Evolutionary conservation across 176 grass and related monocot species (phyloP), one percentile per base, ranked within the genome.

Genomic region (Carex pumila): DNA sequence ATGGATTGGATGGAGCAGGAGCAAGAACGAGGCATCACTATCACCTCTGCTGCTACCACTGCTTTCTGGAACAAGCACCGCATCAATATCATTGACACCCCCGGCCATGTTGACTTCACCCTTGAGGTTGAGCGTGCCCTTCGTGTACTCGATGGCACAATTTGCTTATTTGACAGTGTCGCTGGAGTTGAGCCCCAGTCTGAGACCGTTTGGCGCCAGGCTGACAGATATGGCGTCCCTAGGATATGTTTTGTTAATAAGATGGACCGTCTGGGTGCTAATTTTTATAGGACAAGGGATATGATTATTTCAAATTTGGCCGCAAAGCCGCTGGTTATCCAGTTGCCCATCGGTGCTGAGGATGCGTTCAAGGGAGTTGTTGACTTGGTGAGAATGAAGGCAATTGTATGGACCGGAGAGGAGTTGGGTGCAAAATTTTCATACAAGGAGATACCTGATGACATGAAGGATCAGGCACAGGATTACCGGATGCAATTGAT

Each of bases 1-100:
- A 95, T 98, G 95, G 95, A 98, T 70, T 98, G 95, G 95, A 98
- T 98, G 95, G 92, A 98, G 85, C 95, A 95, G 75, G 95, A 98
- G 80, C 95, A 98, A 83, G 95, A 98, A 81, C 89, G 92, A 84
- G 95, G 95, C 75, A 98, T 95, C 71, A 95, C 95, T 61, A 98
- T 98, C 87, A 98, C 95, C 61, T 98, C 95, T 86, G 95, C 95
- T 58, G 95, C 95, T 82, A 95, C 95, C 15, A 98, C 95, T 76
- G 86, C 95, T 4, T 94, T 93, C 79, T 98, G 95, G 95, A 89
- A 98, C 85, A 98, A 98, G 25, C 91, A 98, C 84, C 94, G 95
- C 68, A 95, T 98, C 62, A 98, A 98, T 85, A 98, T 98, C 64
- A 98, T 98, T 61, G 95, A 98, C 61, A 98, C 92, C 76, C 95